Evolutionary conservation across 2,329 filamentous ascomycete genomes (phyloP).

Genomic region (Cordyceps javanica): DNA sequence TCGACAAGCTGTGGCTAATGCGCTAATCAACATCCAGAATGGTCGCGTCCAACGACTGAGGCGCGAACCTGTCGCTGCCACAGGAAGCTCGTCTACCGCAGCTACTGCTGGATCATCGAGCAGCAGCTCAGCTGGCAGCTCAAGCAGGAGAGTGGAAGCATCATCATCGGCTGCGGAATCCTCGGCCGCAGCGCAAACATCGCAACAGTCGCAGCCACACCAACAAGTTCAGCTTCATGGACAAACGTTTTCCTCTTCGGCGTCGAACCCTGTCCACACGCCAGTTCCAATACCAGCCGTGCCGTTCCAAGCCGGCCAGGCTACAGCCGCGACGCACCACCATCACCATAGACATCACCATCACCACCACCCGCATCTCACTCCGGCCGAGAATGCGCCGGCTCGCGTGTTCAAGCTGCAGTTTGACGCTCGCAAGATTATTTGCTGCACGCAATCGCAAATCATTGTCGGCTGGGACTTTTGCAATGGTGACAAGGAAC

Average conservation of each 20-base stretch:
- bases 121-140: not conserved
- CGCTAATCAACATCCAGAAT: conserved; percentile 38
- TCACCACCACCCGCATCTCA: conserved; percentile 39
- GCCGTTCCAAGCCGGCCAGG: conserved; percentile 9
- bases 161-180: not conserved
- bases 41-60: not conserved
- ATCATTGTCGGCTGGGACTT: conserved; percentile 98
- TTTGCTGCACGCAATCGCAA: conserved; percentile 88
- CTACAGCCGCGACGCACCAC: conserved; percentile 15
- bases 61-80: not conserved
- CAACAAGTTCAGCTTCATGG: conserved; percentile 3
- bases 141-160: not conserved
- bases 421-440: conserved; percentile 87
- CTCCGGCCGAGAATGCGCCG: conserved; percentile 39
- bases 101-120: not conserved
- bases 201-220: not conserved
- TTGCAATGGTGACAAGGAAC: conserved; percentile 74
- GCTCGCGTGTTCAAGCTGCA: conserved; percentile 89
- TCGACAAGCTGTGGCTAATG: conserved; percentile 41
- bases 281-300: conserved; percentile 6
- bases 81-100: not conserved
- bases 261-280: not conserved
- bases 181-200: not conserved
- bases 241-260: not conserved
- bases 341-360: conserved; percentile 10